Evolutionary conservation across 176 grass and related monocot genomes (phyloP), one percentile per base, ranked within the genome.

Genomic region (Oryza punctata): DNA sequence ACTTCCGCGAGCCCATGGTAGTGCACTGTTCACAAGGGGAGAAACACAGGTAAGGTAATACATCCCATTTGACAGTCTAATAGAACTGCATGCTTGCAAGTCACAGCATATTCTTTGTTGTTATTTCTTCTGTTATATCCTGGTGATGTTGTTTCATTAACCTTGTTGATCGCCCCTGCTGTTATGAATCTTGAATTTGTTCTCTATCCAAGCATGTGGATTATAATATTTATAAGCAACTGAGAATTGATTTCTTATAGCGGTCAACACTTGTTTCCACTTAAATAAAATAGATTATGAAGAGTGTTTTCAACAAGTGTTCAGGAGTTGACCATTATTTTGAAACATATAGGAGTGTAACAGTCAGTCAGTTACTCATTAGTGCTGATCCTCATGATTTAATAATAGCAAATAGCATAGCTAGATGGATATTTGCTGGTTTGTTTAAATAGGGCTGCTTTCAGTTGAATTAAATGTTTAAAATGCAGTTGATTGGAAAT

Each of bases 41-140:
- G 96, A 98, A 94, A 98, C 96, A 81, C 96, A 98, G 90, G 96
- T 95, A 87, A 93, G 84, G 73, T 87, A 87, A 92, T 92, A 38
- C 77, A 72, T 71, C 73, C 71, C 27, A 80, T 89, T 92, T 80
- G 35, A 35, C 27, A 84, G 45, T 71, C 67, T 73, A 70, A 46
- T 90, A 68, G 43, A 81, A 52, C 28, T 41, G 73, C 18, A 50
- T 85, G 28, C 69, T 28, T 26, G 64, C 33, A 70, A 3, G 27
- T 28, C 8, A 26, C 33, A 66, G 25, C 35, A 77, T 75, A 63
- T 37, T 70, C 10, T 86, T 7, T 72, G 13, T 40, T 79, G 28
- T 70, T 52, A 15, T 63, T 92, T n/a, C n/a, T 19, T 81, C 27
- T 76, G 59, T 27, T 28, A 24, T 72, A 65, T 71, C 41, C 10